These are phyloP conservation scores for Zostera marina DNA, from an alignment of 116 monocot species.

Conservation along the genomic window DNA sequence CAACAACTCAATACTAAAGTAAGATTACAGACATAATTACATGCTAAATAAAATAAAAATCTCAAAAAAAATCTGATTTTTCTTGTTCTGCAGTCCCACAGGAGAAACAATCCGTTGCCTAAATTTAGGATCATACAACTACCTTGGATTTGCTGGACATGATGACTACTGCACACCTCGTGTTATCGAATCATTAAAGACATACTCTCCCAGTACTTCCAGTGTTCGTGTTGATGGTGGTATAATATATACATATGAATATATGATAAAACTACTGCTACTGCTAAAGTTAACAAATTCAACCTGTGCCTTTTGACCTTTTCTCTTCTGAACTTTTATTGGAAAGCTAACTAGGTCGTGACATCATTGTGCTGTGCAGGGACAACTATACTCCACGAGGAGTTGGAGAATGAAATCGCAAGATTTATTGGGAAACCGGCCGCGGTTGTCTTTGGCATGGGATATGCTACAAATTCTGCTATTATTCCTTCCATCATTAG, in stretches of 20 bases:
- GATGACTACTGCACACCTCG: constrained; percentile 92
- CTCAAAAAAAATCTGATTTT: background rate
- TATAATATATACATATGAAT: constrained; percentile 5
- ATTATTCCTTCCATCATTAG: constrained; percentile 73
- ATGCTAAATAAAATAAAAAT: background rate
- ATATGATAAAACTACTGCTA: too few relatives aligned
- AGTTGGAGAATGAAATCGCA: constrained; percentile 76
- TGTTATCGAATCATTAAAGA: constrained; percentile 69
- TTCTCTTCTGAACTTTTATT: background rate
- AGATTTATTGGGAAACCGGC: constrained; percentile 85
- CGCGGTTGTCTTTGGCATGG: constrained; percentile 91
- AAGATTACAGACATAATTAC: constrained; percentile 10
- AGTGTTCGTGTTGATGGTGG: constrained; percentile 83
- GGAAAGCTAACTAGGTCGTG: background rate
- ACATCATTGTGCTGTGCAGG: constrained; percentile 19
- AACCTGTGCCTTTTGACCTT: too few relatives aligned
- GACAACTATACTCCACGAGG: constrained; percentile 68
- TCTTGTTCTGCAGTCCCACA: constrained; percentile 8
- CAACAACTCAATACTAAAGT: constrained; percentile 77
- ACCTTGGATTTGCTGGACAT: constrained; percentile 79
- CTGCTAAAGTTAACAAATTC: too few relatives aligned
- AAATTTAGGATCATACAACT: constrained; percentile 91
- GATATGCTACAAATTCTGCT: constrained; percentile 89
- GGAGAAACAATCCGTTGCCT: constrained; percentile 12
- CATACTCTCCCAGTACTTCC: constrained; percentile 87